Evolutionary conservation across 768 basidiomycete species (phyloP).

Genomic region (Podaxis sp.): DNA sequence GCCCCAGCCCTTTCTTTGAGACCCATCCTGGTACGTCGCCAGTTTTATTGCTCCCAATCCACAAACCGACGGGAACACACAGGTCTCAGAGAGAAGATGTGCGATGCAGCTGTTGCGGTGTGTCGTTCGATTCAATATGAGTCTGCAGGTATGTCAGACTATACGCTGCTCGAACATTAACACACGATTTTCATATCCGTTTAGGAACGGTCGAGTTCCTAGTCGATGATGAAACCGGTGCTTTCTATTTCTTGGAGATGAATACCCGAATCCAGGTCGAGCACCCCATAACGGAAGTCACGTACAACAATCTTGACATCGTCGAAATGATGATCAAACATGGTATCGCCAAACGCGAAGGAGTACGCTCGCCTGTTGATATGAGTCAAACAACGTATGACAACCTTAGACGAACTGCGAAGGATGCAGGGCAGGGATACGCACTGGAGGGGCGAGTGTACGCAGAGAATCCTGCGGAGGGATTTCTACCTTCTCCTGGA

Average conservation of each 20-base stretch:
- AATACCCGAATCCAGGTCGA: constrained; percentile 73
- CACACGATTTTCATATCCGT: background rate
- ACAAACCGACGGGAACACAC: background rate
- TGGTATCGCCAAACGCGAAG: constrained; percentile 37
- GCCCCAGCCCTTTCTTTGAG: constrained; percentile 57
- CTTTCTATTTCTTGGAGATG: constrained; percentile 72
- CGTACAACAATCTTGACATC: constrained; percentile 55
- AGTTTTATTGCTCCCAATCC: background rate
- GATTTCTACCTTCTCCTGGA: constrained; percentile 59
- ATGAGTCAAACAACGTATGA: constrained; percentile 40
- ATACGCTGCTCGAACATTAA: background rate
- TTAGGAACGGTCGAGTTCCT: constrained; percentile 69
- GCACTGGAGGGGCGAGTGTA: constrained; percentile 61
- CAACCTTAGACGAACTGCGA: constrained; percentile 13
- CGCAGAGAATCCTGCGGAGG: constrained; percentile 57
- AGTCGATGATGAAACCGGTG: constrained; percentile 47
- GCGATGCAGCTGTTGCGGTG: constrained; percentile 49
- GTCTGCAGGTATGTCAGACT: constrained; percentile 46
- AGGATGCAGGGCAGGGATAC: constrained; percentile 22
- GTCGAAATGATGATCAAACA: constrained; percentile 65
- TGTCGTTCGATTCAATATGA: constrained; percentile 50
- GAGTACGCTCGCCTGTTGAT: constrained; percentile 17
- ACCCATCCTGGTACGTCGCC: constrained; percentile 37
- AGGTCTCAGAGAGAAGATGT: constrained; percentile 49
- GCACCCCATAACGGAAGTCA: constrained; percentile 61